Percentiles rank a stretch among this genome's conserved stretches.
phyloP scores from a whole-genome alignment of 257 asterid genomes.

The Misopates orontium region DNA sequence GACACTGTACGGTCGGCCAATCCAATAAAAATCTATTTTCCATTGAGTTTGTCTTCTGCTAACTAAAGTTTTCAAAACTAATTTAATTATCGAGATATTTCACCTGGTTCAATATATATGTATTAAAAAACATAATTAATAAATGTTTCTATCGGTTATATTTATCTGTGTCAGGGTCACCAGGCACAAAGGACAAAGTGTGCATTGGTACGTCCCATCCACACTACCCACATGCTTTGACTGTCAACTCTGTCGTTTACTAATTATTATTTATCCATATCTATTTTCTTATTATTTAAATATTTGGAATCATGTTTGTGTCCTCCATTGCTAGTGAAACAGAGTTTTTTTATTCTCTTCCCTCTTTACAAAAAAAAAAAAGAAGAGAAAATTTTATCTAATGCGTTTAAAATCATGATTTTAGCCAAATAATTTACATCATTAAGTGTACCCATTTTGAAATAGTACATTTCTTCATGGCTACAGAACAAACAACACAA shows the following conservation, averaged over 20 bases:
- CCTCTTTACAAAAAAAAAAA: too few relatives aligned
- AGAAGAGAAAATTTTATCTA: too few relatives aligned
- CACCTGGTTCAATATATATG: too few relatives aligned
- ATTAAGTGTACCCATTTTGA: too few relatives aligned
- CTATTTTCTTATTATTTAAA: not conserved
- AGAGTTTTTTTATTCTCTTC: too few relatives aligned
- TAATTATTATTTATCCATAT: not conserved
- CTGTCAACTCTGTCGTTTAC: not conserved
- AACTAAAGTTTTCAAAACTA: not conserved
- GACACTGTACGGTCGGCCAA: not conserved
- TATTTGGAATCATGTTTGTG: not conserved
- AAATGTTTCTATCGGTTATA: not conserved
- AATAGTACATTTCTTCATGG: too few relatives aligned
- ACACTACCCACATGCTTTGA: not conserved
- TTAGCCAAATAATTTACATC: too few relatives aligned
- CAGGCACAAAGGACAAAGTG: constrained; percentile 8
- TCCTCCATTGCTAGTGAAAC: too few relatives aligned
- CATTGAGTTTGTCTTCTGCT: not conserved
- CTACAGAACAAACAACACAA: too few relatives aligned
- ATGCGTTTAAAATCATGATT: too few relatives aligned
- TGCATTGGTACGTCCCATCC: not conserved
- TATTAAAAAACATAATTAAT: not conserved
- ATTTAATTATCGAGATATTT: too few relatives aligned
- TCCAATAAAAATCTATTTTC: not conserved
- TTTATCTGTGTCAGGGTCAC: not conserved